These are phyloP conservation scores for Corchorus olitorius DNA, from an alignment of 345 rosid species.

Conservation along the genomic window DNA sequence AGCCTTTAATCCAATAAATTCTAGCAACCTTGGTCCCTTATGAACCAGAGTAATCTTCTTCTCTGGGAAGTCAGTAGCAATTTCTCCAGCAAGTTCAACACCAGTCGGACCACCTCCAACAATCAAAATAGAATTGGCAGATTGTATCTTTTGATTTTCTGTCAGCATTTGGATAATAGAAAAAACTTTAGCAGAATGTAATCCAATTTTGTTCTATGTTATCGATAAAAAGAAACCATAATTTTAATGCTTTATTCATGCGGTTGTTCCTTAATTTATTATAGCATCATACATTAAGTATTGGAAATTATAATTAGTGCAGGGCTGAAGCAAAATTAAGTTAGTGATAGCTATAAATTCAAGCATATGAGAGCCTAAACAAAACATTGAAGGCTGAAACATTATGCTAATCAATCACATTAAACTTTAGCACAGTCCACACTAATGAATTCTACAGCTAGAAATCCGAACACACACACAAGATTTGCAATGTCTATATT, in stretches of 20 bases:
- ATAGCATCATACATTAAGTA: not conserved
- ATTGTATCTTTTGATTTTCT: conserved; percentile 74
- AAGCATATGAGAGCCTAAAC: not conserved
- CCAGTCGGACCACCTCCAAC: conserved; percentile 97
- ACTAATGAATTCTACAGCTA: not conserved
- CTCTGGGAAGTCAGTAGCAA: conserved; percentile 75
- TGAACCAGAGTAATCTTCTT: conserved; percentile 83
- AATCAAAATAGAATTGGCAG: conserved; percentile 71
- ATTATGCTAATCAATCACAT: not conserved
- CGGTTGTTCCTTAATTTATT: not conserved
- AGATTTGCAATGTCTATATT: not conserved
- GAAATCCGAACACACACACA: not conserved
- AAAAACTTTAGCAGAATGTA: conserved; percentile 9
- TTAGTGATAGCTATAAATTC: not conserved
- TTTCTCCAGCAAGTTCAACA: conserved; percentile 92
- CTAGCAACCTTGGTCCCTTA: conserved; percentile 75
- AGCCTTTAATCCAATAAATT: conserved; percentile 75
- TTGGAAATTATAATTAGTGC: not conserved
- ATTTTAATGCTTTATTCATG: not conserved
- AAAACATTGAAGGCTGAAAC: not conserved
- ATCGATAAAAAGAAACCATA: not conserved
- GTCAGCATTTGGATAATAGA: conserved; percentile 21
- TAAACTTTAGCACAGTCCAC: not conserved
- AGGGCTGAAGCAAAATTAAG: not conserved
- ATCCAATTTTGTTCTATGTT: not conserved